Evolutionary conservation across 106 monocot genomes (phyloP), one percentile per base, ranked within the genome.

Genomic region (Platanthera zijinensis): DNA sequence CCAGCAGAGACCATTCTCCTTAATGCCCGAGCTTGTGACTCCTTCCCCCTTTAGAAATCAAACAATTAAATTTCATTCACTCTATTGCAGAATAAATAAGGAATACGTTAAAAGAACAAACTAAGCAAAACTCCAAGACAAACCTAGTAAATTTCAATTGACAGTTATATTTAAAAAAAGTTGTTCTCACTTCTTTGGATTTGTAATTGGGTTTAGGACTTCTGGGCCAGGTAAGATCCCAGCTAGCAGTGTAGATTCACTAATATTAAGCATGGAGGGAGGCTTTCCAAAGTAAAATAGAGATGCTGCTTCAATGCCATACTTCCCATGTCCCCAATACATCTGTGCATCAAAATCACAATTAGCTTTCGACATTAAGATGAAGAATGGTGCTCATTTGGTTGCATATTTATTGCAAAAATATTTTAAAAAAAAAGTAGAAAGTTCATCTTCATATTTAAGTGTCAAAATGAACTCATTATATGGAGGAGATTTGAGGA

Each of bases 191-290:
- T 78, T 87, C 72, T 50, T 79, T 13, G 71, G 79, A 70, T 73
- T 78, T 74, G 76, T 84, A 75, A 82, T 78, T 21, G 87, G 87
- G 53, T 81, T 84, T 49, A 78, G 67, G 54, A 56, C 32, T 67
- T 87, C 87, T 13, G 87, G 87, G 69, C 84, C 75, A 18, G 87
- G 87, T 79, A 87, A 87, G 19, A 87, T 87, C 71, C 84, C 87
- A 79, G 79, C 81, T 25, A 87, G 76, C 57, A 84, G 21, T 74
- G 87, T 82, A 25, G 84, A 87, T 68, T 87, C 87, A 21, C 84
- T 84, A 11, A 87, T 21, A 72, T 78, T 76, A 74, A 87, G 84
- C 59, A 81, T 50, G 48, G 75, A 79, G 73, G 78, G 84, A 52
- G 77, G 79, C 76, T 87, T 87, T 73, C 84, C 76, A 76, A 87